Evolutionary conservation across 2,329 filamentous ascomycete species (phyloP), one percentile per base, ranked within the genome.

Genomic region (Hymenoscyphus salicellus): DNA sequence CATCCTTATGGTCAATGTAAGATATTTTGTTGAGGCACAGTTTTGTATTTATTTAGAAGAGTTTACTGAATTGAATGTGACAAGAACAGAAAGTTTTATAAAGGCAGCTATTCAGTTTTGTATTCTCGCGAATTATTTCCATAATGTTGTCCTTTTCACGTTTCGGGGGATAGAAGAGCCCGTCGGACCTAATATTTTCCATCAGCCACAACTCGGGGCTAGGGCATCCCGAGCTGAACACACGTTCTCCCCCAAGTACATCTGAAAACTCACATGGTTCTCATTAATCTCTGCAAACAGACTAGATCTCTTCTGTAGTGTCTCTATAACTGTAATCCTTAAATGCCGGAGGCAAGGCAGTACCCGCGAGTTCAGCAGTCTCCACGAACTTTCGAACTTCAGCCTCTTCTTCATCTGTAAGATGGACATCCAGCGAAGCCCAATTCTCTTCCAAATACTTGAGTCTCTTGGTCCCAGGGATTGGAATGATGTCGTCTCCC

Each of bases 401-500:
- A 16, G 59, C 62, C 26, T 76, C 75, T 33, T 80, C 78, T 4
- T 77, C 77, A 52, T 72, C 68, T 20, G 74, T 77, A 16, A 80
- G 61, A 55, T 72, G 66, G 17, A 79, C 70, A 30, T 76, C 60
- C 4, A 75, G 60, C 0, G 75, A 73, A n/a, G 65, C 72, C 14
- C 73, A 69, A 58, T 84, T 84, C 63, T 83, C 78, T 63, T 83
- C 78, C 32, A 84, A 71, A 63, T 80, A 81, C 68, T 78, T 77
- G 43, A 80, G 73, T 62, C 73, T 80, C 73, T 79, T 83, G 0
- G 82, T 84, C 1, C 81, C 82, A 0, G 80, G 84, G 60, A 84
- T 89, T 0, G 88, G 84, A 70, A 86, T 82, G 59, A 89, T 78
- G 68, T 87, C 83, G 2, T 83, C 79, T 0, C 84, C 84, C 70